Evolutionary conservation across 2,329 filamentous ascomycete genomes (phyloP), one percentile per base, ranked within the genome.

Genomic region (Bretziella fagacearum): DNA sequence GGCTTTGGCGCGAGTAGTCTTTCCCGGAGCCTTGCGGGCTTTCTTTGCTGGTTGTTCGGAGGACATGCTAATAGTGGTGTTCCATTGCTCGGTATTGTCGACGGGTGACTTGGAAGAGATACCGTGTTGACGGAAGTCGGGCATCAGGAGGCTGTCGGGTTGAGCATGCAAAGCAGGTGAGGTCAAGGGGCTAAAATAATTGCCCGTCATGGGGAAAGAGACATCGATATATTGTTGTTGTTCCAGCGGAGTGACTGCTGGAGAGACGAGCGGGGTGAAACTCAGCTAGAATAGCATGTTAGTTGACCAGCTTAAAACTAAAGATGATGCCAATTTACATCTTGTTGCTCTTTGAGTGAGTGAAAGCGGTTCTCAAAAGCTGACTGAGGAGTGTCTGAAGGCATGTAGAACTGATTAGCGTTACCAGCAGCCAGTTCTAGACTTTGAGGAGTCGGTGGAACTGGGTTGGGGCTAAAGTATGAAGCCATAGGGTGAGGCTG

Each of bases 131-230:
- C 62, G 57, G 44, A 74, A 64, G 52, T 70, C 69, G 44, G 62
- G 55, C 3, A 65, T 60, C 11, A 50, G 30, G 13, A 60, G 59
- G 22, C 64, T 57, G 47, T 78, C 73, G 51, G 67, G 74, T 58
- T 86, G 81, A 1, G 82, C 81, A 59, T 83, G 79, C 15, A 91
- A 66, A 3, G 83, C 82, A 1, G 84, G 84, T 13, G 84, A 91
- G 4, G 81, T 86, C 42, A 91, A 68, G 7, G 84, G 84, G 57
- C 83, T 91, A 59, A 91, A 87, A 62, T 86, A 89, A 27, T 81
- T 73, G 29, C 73, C 74, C 0, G 80, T 77, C 3, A 83, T 69
- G 4, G 73, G 70, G 55, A 76, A 84, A 41, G 66, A 64, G 26
- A 62, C 63, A 20, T 77, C 72, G 27, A 74, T 64, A 20, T 25